Evolutionary conservation across 495 filamentous ascomycete species (phyloP).

Genomic region (Tuber aestivum): DNA sequence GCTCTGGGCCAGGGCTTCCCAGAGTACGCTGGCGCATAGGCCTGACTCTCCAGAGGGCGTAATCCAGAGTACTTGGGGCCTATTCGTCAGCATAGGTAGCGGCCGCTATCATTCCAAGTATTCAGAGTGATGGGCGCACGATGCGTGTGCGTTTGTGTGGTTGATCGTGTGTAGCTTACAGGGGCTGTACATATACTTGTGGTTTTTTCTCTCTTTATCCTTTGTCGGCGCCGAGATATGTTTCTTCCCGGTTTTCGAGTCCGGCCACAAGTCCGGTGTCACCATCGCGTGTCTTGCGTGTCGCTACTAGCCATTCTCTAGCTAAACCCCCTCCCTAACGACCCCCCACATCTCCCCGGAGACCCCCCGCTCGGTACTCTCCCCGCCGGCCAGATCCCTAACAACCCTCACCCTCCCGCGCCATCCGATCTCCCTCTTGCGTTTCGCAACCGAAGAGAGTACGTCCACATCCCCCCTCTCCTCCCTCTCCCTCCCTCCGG

Average conservation of each 20-base stretch:
- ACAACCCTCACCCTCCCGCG: slow-evolving; percentile 29
- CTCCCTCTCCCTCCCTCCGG: slow-evolving; percentile 11
- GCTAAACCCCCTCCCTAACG: slow-evolving; percentile 31
- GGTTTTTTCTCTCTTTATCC: no score
- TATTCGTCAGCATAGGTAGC: no score
- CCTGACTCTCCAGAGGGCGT: no score
- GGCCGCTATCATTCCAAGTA: no score
- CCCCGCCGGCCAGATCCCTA: slow-evolving; percentile 31
- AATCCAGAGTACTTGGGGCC: no score
- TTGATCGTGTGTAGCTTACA: no score
- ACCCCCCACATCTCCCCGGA: slow-evolving; percentile 35
- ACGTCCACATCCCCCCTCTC: slow-evolving; percentile 17
- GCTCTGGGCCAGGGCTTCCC: neutral
- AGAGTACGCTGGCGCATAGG: no score
- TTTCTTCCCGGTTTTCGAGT: neutral
- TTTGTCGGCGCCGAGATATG: neutral
- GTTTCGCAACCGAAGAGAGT: slow-evolving; percentile 14
- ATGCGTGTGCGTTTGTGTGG: no score
- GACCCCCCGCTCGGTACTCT: slow-evolving; percentile 26
- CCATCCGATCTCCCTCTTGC: slow-evolving; percentile 13
- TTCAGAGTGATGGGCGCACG: no score
- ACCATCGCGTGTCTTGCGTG: neutral
- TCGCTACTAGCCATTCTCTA: neutral
- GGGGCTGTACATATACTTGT: no score
- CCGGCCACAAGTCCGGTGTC: neutral